These are phyloP conservation scores for Mollisia scopiformis DNA, from an alignment of 2,329 filamentous ascomycete genomes.

Conservation along the genomic window DNA sequence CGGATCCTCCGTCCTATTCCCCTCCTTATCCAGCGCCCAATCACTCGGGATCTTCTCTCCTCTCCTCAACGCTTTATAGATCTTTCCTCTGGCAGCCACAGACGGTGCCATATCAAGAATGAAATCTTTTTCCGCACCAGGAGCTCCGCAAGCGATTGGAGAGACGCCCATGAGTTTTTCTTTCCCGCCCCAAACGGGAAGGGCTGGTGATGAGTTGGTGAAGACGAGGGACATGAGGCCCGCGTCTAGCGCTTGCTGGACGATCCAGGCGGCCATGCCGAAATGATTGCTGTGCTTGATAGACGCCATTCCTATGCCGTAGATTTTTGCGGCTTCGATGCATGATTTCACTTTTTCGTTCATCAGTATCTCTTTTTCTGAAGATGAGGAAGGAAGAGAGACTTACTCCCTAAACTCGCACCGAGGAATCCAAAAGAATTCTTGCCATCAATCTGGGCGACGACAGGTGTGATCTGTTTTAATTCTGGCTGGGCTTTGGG, in stretches of 20 bases:
- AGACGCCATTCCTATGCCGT: constrained; percentile 76
- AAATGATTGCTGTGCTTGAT: constrained; percentile 82
- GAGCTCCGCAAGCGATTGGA: constrained; percentile 64
- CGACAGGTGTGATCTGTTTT: constrained; percentile 67
- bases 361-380: neutral
- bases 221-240: constrained; percentile 60
- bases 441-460: constrained; percentile 44
- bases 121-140: constrained; percentile 43
- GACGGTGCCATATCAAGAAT: constrained; percentile 77
- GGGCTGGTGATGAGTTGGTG: constrained; percentile 38
- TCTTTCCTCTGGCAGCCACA: constrained; percentile 71
- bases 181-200: constrained; percentile 39
- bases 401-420: constrained; percentile 58
- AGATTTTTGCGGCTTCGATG: constrained; percentile 64
- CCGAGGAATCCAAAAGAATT: constrained; percentile 76
- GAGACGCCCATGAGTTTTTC: constrained; percentile 37
- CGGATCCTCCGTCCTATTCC: constrained; percentile 72
- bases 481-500: constrained; percentile 61
- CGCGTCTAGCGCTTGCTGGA: constrained; percentile 75
- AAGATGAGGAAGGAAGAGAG: neutral
- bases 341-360: constrained; percentile 64
- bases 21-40: constrained; percentile 77
- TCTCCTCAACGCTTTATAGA: constrained; percentile 69
- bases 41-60: constrained; percentile 71
- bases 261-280: constrained; percentile 81